phyloP scores from a whole-genome alignment of 2,329 filamentous ascomycete species.

The Neonectria ditissima region DNA sequence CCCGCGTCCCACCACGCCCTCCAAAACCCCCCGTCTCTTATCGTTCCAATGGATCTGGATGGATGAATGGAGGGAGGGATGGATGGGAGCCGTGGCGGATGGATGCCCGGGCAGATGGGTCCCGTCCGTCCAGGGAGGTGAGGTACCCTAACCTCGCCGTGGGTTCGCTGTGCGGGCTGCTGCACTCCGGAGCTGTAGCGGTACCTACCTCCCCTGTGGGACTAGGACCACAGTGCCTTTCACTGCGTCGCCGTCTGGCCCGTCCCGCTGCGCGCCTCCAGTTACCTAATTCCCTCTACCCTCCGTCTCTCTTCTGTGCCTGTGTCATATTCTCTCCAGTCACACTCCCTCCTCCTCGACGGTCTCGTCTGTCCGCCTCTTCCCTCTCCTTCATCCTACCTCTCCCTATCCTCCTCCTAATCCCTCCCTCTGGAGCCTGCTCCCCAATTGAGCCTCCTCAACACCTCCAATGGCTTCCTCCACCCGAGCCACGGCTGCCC shows the following conservation, averaged over 20 bases:
- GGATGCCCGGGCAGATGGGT: conserved; percentile 2
- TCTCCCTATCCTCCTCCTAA: conserved; percentile 25
- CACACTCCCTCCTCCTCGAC: conserved; percentile 8
- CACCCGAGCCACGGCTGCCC: conserved; percentile 56
- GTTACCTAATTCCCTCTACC: conserved; percentile 39
- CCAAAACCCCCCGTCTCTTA: conserved; percentile 1
- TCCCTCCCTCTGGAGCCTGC: conserved; percentile 17
- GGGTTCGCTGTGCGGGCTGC: conserved; percentile 4
- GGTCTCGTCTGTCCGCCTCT: conserved; percentile 19
- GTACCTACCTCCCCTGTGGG: conserved; percentile 20
- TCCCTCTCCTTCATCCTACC: conserved; percentile 12
- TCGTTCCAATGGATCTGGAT: conserved; percentile 12
- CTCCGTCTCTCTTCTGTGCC: conserved; percentile 20
- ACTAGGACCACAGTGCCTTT: conserved; percentile 3
- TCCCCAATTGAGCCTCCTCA: conserved; percentile 44
- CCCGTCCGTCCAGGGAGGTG: conserved; percentile 1
- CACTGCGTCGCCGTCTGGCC: conserved; percentile 29
- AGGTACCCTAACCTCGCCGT: conserved; percentile 11
- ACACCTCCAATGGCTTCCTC: conserved; percentile 58
- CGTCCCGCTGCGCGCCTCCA: conserved; percentile 33
- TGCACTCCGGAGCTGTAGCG: conserved; percentile 17
- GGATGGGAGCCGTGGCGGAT: conserved; percentile 6
- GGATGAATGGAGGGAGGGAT: conserved; percentile 20
- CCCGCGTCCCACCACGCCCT: conserved; percentile 15
- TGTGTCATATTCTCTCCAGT: conserved; percentile 19